Percentiles rank a stretch among this genome's conserved stretches.
Evolutionary conservation across 805 yeast species (phyloP).

Genomic region (Yamadazyma insecticola): DNA sequence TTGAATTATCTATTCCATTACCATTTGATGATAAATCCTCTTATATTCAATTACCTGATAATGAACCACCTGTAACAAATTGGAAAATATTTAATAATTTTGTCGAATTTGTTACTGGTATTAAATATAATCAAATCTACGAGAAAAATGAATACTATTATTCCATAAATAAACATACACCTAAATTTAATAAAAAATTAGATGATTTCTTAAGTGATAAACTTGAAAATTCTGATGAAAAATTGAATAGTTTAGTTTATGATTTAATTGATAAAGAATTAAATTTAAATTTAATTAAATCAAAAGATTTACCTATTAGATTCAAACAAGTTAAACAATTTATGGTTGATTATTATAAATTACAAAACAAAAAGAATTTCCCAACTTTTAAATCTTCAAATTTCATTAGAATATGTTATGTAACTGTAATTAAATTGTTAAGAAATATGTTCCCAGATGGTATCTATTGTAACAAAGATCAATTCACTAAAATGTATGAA

Average conservation of each 20-base stretch:
- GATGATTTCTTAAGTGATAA: conserved; percentile 27
- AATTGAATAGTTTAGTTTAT: conserved; percentile 31
- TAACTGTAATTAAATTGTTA: conserved; percentile 31
- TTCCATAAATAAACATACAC: conserved; percentile 27
- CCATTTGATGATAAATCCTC: conserved; percentile 30
- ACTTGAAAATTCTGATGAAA: conserved; percentile 26
- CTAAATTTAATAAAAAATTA: conserved; percentile 23
- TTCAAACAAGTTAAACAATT: conserved; percentile 33
- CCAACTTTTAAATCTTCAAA: conserved; percentile 25
- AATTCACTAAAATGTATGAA: conserved; percentile 24
- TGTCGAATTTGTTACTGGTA: conserved; percentile 23
- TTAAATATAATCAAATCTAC: conserved; percentile 27
- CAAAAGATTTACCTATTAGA: conserved; percentile 27
- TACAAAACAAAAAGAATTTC: conserved; percentile 32
- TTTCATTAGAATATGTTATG: conserved; percentile 31
- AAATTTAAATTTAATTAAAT: conserved; percentile 30
- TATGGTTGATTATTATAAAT: conserved; percentile 33
- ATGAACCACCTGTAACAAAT: conserved; percentile 21
- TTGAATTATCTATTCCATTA: conserved; percentile 33
- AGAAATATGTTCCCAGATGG: conserved; percentile 39
- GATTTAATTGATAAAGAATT: conserved; percentile 33
- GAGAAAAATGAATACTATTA: conserved; percentile 28
- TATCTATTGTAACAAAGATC: conserved; percentile 31
- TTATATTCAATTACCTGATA: conserved; percentile 23
- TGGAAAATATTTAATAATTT: conserved; percentile 27